A percentile compares a stretch with the other conserved stretches of the same genome.
phyloP scores from a whole-genome alignment of 2,329 filamentous ascomycete species.

The Ophiostoma australiae region DNA sequence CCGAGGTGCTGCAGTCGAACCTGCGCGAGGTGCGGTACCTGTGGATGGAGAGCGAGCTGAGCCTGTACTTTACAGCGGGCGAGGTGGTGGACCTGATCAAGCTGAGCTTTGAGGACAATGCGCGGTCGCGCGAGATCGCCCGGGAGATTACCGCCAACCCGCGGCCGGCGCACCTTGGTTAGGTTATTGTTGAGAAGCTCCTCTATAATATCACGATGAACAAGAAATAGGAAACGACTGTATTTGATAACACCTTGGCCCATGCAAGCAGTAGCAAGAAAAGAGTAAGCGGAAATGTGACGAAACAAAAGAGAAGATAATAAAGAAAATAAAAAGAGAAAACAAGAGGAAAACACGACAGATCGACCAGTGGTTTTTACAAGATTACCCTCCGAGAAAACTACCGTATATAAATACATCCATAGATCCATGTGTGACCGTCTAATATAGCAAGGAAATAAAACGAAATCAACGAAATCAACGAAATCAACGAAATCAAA shows the following conservation, averaged over 20 bases:
- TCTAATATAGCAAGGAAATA: not conserved
- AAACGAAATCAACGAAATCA: not conserved
- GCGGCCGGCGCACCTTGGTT: conserved; percentile 34
- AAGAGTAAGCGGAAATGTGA: not conserved
- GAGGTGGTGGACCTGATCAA: conserved; percentile 60
- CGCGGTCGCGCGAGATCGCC: conserved; percentile 53
- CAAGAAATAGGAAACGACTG: not conserved
- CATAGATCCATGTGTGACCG: not conserved
- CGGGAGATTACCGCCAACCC: conserved; percentile 53
- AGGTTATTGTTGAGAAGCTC: too few relatives aligned
- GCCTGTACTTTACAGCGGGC: conserved; percentile 55
- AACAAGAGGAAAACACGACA: not conserved
- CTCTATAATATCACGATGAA: not conserved
- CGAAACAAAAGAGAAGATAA: not conserved
- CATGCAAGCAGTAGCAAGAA: not conserved
- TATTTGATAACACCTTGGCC: not conserved
- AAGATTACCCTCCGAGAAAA: not conserved
- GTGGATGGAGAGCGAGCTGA: conserved; percentile 62
- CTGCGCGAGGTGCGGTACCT: conserved; percentile 58
- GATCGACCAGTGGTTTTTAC: not conserved
- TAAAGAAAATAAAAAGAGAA: not conserved
- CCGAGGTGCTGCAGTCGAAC: conserved; percentile 62
- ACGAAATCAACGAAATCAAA: too few relatives aligned
- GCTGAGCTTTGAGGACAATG: conserved; percentile 61
- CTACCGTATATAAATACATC: too few relatives aligned